These are phyloP conservation scores for Xylaria castorea DNA, from an alignment of 495 filamentous ascomycete species.

Conservation along the genomic window DNA sequence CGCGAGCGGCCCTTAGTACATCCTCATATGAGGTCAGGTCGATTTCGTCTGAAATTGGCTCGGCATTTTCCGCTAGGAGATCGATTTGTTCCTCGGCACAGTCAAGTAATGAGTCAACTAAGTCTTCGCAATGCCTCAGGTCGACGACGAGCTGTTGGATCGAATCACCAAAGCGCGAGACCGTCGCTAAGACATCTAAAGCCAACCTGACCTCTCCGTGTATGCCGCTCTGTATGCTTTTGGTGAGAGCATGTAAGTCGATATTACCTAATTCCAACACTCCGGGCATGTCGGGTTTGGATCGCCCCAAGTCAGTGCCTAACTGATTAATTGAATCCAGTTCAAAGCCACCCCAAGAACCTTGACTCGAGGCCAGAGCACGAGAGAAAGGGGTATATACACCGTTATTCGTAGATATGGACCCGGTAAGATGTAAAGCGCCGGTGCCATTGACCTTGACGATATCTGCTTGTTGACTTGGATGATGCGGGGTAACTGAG, in stretches of 20 bases:
- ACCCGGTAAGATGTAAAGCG: constrained; percentile 41
- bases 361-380: constrained; percentile 41
- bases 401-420: constrained; percentile 47
- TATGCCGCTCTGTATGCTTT: constrained; percentile 91
- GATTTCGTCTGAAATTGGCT: constrained; percentile 84
- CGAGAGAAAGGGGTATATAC: constrained; percentile 70
- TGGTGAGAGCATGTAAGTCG: constrained; percentile 89
- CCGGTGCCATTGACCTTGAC: constrained; percentile 37
- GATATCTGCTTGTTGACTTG: constrained; percentile 42
- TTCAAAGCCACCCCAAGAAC: constrained; percentile 67
- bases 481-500: constrained; percentile 43
- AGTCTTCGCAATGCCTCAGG: constrained; percentile 80
- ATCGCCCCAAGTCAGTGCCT: constrained; percentile 65
- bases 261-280: constrained; percentile 84
- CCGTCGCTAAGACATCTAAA: constrained; percentile 77
- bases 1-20: constrained; percentile 74
- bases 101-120: constrained; percentile 87
- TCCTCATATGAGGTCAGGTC: constrained; percentile 86
- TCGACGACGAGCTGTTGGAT: constrained; percentile 59
- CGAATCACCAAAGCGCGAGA: constrained; percentile 66
- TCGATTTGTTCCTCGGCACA: constrained; percentile 89
- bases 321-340: constrained; percentile 65
- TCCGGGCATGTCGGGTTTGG: constrained; percentile 74
- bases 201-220: constrained; percentile 86
- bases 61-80: constrained; percentile 75